A percentile compares a stretch with the other conserved stretches of the same genome.
phyloP scores from a whole-genome alignment of 1,139 yeast species.

The Lodderomyces beijingensis region DNA sequence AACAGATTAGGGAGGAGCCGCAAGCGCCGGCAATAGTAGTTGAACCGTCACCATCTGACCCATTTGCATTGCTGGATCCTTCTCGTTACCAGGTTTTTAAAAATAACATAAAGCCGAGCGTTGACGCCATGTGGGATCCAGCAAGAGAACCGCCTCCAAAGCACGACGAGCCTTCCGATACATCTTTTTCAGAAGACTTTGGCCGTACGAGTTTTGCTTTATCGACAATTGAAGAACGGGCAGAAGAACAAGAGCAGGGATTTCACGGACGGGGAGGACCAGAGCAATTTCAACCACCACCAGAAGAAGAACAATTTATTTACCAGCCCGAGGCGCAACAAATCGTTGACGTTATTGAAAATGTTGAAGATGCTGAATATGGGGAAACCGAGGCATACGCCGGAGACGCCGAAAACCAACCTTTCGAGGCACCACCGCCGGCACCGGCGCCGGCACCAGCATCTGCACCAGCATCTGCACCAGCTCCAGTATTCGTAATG shows the following conservation, averaged over 20 bases:
- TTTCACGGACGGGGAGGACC: no score
- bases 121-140: slow-evolving; percentile 39
- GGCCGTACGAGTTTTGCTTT: no score
- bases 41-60: slow-evolving; percentile 9
- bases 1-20: neutral
- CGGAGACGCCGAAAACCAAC: neutral
- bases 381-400: neutral
- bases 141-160: slow-evolving; percentile 33
- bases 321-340: neutral
- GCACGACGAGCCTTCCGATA: neutral
- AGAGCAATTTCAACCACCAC: slow-evolving; percentile 7
- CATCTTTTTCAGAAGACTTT: no score
- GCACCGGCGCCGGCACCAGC: slow-evolving; percentile 4
- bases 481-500: slow-evolving; percentile 1
- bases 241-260: neutral
- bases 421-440: neutral
- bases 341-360: neutral
- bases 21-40: slow-evolving; percentile 2
- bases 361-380: neutral
- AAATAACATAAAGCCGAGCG: slow-evolving; percentile 16
- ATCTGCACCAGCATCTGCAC: slow-evolving; percentile 2
- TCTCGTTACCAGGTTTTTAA: slow-evolving; percentile 24
- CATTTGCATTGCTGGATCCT: slow-evolving; percentile 24
- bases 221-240: neutral
- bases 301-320: neutral